Evolutionary conservation across 805 yeast genomes (phyloP), one percentile per base, ranked within the genome.

Genomic region (Torulaspora maleeae): DNA sequence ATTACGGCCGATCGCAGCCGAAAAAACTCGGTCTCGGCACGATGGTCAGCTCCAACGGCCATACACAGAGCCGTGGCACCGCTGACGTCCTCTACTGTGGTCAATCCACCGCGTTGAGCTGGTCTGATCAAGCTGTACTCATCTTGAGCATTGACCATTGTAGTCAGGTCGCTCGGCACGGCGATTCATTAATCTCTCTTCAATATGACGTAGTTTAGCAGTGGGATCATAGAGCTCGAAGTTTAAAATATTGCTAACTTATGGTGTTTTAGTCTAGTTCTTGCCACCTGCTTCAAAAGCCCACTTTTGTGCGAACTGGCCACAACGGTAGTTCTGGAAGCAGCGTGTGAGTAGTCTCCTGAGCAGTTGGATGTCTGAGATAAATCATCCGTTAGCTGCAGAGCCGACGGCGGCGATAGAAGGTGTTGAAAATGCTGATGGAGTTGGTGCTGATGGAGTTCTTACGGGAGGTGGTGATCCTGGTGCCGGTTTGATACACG

Each of bases 301-400:
- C 25, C 5, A 8, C 25, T 22, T 8, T 22, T 3, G 25, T 8
- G 25, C 5, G 10, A 22, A 7, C 5, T 8, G 10, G 8, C 25
- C 3, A 8, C 7, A 8, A 22, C 5, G 5, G 25, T 2, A 22
- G 25, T 22, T 6, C 25, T 22, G 25, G 10, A 22, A 22, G 25
- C 10, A 22, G 25, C 25, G 8, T 2, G 25, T 22, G 25, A 22
- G 25, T 22, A 22, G 25, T 6, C 25, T 19, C 16, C 12, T 11
- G n/a, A 22, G 30, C 22, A 39, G 35, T 15, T 28, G 27, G 27
- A 46, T 46, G 46, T 46, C 50, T 17, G 50, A 39, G 27, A 17
- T 36, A 17, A 42, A 41, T 20, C 46, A 46, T 38, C 43, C 50
- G 36, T 29, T 46, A 11, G 36, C 38, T 13, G 38, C 43, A 29